Evolutionary conservation across 306 rosid species (phyloP).

Genomic region (Cotoneaster glaucophyllus): DNA sequence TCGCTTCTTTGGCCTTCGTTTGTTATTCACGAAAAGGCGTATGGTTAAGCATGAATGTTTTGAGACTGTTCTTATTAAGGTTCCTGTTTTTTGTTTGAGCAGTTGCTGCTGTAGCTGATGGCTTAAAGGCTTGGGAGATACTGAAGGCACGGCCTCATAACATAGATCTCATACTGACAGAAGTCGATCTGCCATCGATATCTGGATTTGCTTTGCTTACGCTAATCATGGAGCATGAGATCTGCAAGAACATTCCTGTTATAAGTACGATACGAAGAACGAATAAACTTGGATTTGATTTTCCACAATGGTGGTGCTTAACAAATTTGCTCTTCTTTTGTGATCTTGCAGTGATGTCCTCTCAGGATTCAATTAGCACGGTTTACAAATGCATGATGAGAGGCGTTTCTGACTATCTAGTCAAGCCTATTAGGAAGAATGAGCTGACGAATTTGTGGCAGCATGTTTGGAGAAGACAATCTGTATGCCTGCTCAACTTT

Average conservation of each 20-base stretch:
- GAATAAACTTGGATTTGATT: conserved; percentile 8
- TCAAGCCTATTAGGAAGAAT: conserved; percentile 84
- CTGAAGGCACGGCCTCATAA: conserved; percentile 64
- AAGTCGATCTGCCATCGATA: conserved; percentile 87
- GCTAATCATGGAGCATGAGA: conserved; percentile 76
- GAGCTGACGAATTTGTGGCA: conserved; percentile 94
- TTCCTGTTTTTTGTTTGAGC: conserved; percentile 26
- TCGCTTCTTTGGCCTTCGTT: not conserved
- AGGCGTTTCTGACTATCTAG: conserved; percentile 97
- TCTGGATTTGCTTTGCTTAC: conserved; percentile 92
- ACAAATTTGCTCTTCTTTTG: not conserved
- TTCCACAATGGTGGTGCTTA: not conserved
- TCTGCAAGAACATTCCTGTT: conserved; percentile 89
- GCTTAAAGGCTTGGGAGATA: conserved; percentile 93
- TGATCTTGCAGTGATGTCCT: conserved; percentile 79
- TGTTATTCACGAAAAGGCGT: not conserved
- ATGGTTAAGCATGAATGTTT: not conserved
- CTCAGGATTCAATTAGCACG: conserved; percentile 73
- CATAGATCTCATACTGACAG: conserved; percentile 81
- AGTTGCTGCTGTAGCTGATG: conserved; percentile 95
- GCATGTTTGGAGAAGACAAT: conserved; percentile 97
- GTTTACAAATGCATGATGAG: conserved; percentile 86
- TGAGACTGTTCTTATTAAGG: not conserved
- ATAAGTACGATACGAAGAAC: conserved; percentile 54
- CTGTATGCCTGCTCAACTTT: conserved; percentile 38